These are phyloP conservation scores for Claviceps digitariae DNA, from an alignment of 2,329 filamentous ascomycete genomes.

Conservation along the genomic window DNA sequence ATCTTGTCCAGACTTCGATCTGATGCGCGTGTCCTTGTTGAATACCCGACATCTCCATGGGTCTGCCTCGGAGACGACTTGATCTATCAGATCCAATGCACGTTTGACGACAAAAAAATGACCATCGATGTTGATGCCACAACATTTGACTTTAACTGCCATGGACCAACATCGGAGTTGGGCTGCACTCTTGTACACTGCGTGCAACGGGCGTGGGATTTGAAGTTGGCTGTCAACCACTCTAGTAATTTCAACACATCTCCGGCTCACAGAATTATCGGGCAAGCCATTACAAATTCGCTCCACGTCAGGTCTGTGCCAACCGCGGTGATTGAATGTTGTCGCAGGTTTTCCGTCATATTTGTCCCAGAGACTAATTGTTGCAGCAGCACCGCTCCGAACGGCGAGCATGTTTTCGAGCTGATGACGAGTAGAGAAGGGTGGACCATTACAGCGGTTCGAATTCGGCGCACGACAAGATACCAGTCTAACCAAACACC, in stretches of 20 bases:
- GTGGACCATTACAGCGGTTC: conserved; percentile 9
- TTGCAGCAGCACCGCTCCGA: conserved; percentile 5
- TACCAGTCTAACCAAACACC: conserved; percentile 9
- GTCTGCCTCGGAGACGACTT: conserved; percentile 7
- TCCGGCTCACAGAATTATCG: conserved; percentile 9
- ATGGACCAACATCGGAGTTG: conserved; percentile 9
- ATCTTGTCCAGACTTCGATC: conserved; percentile 14
- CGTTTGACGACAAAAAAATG: conserved; percentile 3
- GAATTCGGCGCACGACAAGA: conserved; percentile 11
- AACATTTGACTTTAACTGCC: conserved; percentile 12
- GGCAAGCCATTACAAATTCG: conserved; percentile 11
- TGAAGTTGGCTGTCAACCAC: conserved; percentile 13
- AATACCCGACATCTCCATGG: conserved; percentile 9
- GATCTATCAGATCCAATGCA: conserved; percentile 16
- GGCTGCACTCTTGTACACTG: conserved; percentile 17
- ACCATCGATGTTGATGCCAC: conserved; percentile 16
- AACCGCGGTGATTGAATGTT: not conserved
- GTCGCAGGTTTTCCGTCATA: too few relatives aligned
- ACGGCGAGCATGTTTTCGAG: conserved; percentile 10
- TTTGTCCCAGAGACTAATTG: not conserved
- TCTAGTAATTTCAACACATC: conserved; percentile 6
- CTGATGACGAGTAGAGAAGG: conserved; percentile 3
- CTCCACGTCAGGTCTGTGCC: conserved; percentile 14
- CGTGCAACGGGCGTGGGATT: conserved; percentile 17
- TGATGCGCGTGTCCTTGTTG: conserved; percentile 11